These are phyloP conservation scores for Arachis hypogaea DNA, from an alignment of 306 rosid genomes.

Conservation along the genomic window DNA sequence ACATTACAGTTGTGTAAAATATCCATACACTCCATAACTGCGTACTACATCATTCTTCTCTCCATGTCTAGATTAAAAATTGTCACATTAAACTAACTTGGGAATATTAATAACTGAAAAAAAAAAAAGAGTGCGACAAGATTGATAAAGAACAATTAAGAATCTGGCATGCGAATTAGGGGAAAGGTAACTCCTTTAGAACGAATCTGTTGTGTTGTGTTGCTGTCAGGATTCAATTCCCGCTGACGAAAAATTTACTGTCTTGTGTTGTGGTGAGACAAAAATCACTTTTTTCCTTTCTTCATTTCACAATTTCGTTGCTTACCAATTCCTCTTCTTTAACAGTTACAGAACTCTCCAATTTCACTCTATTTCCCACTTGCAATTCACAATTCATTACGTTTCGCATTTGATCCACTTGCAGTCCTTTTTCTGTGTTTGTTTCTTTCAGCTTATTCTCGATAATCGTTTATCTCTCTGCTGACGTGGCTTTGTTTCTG, in stretches of 20 bases:
- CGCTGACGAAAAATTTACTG: neutral
- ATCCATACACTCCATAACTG: too few relatives aligned
- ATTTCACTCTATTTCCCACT: neutral
- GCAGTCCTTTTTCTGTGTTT: neutral
- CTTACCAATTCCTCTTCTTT: neutral
- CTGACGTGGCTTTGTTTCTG: conserved; percentile 1
- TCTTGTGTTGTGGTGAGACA: neutral
- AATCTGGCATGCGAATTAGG: too few relatives aligned
- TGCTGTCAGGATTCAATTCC: neutral
- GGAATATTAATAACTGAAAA: too few relatives aligned
- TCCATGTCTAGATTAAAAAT: too few relatives aligned
- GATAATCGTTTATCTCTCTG: neutral
- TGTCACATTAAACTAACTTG: too few relatives aligned
- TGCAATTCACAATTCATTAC: neutral
- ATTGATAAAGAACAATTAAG: too few relatives aligned
- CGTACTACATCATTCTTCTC: too few relatives aligned
- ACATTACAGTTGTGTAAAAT: too few relatives aligned
- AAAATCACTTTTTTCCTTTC: neutral
- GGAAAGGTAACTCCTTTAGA: too few relatives aligned
- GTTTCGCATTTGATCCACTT: neutral
- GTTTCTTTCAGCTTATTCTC: neutral
- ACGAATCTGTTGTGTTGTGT: too few relatives aligned
- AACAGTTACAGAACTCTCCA: neutral
- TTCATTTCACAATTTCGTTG: neutral
- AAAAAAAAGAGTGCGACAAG: too few relatives aligned